Base-by-base conservation (phyloP, 495 filamentous ascomycete species). In the Talaromyces liani region DNA sequence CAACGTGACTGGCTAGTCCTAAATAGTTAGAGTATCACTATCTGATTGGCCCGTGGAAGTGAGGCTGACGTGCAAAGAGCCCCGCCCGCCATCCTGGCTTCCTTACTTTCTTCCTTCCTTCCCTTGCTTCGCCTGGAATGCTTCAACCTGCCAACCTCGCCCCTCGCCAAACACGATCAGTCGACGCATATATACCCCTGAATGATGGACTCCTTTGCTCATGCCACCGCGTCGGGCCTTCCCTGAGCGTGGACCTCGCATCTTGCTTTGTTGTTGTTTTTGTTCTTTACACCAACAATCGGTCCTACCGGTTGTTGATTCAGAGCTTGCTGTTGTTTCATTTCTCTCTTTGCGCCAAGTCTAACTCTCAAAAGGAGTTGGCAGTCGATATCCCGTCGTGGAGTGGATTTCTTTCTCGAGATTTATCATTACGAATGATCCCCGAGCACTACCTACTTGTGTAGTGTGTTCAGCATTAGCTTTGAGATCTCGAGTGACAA, bases 381-480 rank as follows among this genome's bases (percentile, higher is more conserved):
- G 3, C 12, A 56, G n/a, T 41, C 16, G n/a, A n/a, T 31, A n/a
- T 27, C 14, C 10, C 10, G n/a, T 29, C 14, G 22, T 9, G 53
- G 22, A 29, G 53, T 56, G 22, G 53, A 31, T 27, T 56, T 56
- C 7, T 56, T 56, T 29, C 53, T 29, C 14, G 53, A 16, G 53
- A 27, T 2, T 56, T 16, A 14, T 29, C 53, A 29, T 16, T 56
- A 8, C 24, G 29, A 56, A 56, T 56, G 24, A 29, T 27, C 4
- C 27, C 22, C 22, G 22, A 27, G 27, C 53, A 56, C 53, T 56
- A 56, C 53, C 53, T 27, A 1, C 22, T 12, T 16, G 22, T 56
- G 53, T 56, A 56, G 53, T 56, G 49, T 54, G 16, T 25, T 56
- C 53, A 27, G 53, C 53, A 56, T 56, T 56, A 56, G 24, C 9